Base-by-base conservation (phyloP, 352 stramenopile species). In the Pythium aristosporum region DNA sequence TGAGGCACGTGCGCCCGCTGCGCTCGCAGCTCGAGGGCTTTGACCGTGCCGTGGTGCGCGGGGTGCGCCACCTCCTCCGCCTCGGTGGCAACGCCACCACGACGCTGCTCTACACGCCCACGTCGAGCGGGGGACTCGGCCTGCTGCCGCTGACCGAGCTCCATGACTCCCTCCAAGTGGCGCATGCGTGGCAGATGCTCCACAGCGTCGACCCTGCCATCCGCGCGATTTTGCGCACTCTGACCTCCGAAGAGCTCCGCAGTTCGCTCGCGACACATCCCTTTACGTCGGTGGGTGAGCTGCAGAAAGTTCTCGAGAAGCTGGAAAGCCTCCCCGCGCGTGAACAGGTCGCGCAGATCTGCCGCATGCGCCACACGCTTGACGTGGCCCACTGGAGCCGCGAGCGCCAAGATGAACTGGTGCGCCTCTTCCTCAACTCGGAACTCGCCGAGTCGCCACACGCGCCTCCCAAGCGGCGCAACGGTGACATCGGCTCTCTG, bases 401-500 rank as follows among this genome's bases (percentile, higher is more conserved):
- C 8, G 47, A 54, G 25, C 47, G 47, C n/a, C n/a, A 54, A 18
- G 47, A 54, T 9, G 47, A 54, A 25, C 20, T 54, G 5, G 47
- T 54, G n/a, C 23, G 47, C 15, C 23, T 34, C 18, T 54, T 36
- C 25, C 47, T 54, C 47, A 54, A 54, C 47, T 28, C n/a, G 7
- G 7, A 28, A 8, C 47, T 54, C 10, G 47, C 47, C 20, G 47
- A n/a, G 9, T 30, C 47, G 47, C 20, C 20, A 8, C 20, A 54
- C 47, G 47, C 25, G n/a, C 20, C 20, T 10, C 20, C 47, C 47
- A 54, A 54, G 23, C 47, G 12, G 5, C 20, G 47, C 20, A 54
- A 54, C 16, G 47, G 47, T 9, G 47, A 54, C 47, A 54, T 54
- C 47, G 25, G 47, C 47, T 54, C 47, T 12, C 36, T 41, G 36